These are phyloP conservation scores for Aotearoamyces nothofagi DNA, from an alignment of 2,329 filamentous ascomycete genomes.

Conservation along the genomic window DNA sequence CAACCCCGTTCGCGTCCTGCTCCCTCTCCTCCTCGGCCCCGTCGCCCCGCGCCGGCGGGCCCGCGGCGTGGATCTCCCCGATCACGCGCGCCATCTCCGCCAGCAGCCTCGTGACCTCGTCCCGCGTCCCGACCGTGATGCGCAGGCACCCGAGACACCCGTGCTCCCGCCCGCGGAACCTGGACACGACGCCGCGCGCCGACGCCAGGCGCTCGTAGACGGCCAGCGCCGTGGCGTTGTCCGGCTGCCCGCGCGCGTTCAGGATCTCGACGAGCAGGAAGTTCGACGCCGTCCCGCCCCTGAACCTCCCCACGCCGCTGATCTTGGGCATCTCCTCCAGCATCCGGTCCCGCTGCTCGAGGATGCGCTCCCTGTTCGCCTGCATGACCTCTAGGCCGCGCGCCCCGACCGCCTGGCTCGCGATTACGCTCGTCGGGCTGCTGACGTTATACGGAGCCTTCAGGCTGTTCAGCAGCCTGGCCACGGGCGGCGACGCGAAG, in stretches of 20 bases:
- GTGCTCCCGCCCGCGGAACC: constrained; percentile 85
- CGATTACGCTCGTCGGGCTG: constrained; percentile 72
- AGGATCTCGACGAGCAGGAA: constrained; percentile 87
- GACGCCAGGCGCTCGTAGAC: constrained; percentile 81
- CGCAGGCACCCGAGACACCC: constrained; percentile 81
- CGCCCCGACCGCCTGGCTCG: constrained; percentile 52
- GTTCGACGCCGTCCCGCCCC: constrained; percentile 71
- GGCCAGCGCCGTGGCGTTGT: constrained; percentile 62
- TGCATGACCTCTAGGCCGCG: constrained; percentile 61
- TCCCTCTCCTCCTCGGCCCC: constrained; percentile 11
- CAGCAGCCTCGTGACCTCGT: constrained; percentile 70
- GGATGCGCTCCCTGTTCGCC: constrained; percentile 50
- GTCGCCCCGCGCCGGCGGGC: constrained; percentile 1
- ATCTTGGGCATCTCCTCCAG: constrained; percentile 59
- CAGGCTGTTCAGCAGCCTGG: constrained; percentile 70
- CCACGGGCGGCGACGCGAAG: constrained; percentile 63
- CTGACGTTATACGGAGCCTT: constrained; percentile 96
- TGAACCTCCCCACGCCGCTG: constrained; percentile 63
- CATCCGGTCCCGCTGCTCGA: constrained; percentile 64
- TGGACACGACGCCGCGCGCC: constrained; percentile 75
- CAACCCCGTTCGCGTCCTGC: constrained; percentile 9
- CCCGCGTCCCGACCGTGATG: constrained; percentile 82
- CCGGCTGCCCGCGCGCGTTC: constrained; percentile 54
- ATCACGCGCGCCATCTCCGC: constrained; percentile 37
- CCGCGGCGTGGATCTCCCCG: constrained; percentile 9